Evolutionary conservation across 129 eudicot species (phyloP).

Genomic region (Tagetes erecta): DNA sequence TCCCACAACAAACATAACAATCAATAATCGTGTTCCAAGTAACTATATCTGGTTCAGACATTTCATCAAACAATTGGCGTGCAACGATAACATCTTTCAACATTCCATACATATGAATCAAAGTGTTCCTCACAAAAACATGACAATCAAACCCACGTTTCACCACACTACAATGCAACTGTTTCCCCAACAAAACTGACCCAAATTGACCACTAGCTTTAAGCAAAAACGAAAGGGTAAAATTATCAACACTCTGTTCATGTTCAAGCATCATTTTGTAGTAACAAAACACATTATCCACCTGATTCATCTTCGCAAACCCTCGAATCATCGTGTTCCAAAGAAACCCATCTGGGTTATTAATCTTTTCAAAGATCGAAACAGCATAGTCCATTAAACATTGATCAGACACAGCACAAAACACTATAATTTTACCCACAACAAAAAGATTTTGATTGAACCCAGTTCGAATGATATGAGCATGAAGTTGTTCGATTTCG

Average conservation of each 20-base stretch:
- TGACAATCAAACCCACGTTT: conserved; percentile 42
- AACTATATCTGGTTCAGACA: conserved; percentile 37
- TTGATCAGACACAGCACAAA: conserved; percentile 45
- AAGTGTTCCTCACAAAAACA: conserved; percentile 43
- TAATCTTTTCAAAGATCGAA: conserved; percentile 41
- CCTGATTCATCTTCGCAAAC: conserved; percentile 44
- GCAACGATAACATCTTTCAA: conserved; percentile 34
- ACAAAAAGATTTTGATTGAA: conserved; percentile 43
- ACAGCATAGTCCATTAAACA: conserved; percentile 52
- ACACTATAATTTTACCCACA: conserved; percentile 49
- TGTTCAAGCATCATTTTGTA: conserved; percentile 45
- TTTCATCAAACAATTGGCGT: conserved; percentile 51
- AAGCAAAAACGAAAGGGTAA: conserved; percentile 54
- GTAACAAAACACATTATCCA: conserved; percentile 36
- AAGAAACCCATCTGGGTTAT: conserved; percentile 59
- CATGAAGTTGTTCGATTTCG: conserved; percentile 41
- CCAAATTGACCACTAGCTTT: conserved; percentile 47
- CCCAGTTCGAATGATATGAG: conserved; percentile 40
- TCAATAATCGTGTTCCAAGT: conserved; percentile 56
- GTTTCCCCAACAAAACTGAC: conserved; percentile 44
- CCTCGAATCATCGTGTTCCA: conserved; percentile 64
- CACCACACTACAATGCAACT: conserved; percentile 35
- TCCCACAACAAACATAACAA: conserved; percentile 48
- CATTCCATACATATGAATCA: conserved; percentile 58
- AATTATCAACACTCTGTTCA: conserved; percentile 44